phyloP scores from a whole-genome alignment of 2,329 filamentous ascomycete genomes.

The Trichoderma semiorbis region DNA sequence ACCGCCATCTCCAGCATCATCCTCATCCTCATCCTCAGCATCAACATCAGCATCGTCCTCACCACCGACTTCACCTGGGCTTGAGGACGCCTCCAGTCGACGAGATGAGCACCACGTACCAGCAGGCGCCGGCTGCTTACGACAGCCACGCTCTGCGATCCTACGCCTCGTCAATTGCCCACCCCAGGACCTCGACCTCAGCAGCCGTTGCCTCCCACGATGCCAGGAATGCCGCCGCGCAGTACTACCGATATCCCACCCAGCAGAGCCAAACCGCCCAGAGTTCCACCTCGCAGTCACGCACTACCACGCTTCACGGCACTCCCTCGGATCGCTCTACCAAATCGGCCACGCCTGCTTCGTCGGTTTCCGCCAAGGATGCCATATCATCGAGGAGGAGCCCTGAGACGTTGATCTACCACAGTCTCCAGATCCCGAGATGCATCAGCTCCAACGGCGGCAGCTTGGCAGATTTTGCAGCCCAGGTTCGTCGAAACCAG shows the following conservation, averaged over 20 bases:
- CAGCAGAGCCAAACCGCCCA: conserved; percentile 23
- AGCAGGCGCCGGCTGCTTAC: conserved; percentile 46
- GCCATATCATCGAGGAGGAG: conserved; percentile 35
- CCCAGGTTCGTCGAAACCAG: conserved; percentile 57
- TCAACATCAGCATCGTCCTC: not conserved
- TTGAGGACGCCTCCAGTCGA: conserved; percentile 51
- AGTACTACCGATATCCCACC: conserved; percentile 31
- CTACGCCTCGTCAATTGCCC: conserved; percentile 36
- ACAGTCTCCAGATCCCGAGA: conserved; percentile 67
- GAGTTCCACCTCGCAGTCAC: conserved; percentile 19
- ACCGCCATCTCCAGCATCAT: not conserved
- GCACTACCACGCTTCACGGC: conserved; percentile 1
- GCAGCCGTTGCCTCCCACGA: not conserved
- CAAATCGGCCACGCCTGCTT: conserved; percentile 7
- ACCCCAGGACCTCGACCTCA: conserved; percentile 30
- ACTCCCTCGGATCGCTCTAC: conserved; percentile 2
- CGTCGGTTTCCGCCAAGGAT: conserved; percentile 17
- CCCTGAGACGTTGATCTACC: conserved; percentile 47
- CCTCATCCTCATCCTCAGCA: not conserved
- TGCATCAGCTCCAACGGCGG: conserved; percentile 74
- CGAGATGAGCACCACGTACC: conserved; percentile 53
- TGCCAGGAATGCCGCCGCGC: conserved; percentile 11
- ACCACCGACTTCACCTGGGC: conserved; percentile 28
- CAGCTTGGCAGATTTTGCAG: conserved; percentile 77
- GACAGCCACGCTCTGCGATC: conserved; percentile 43